A percentile compares a stretch with the other conserved stretches of the same genome.
Evolutionary conservation across 2,329 filamentous ascomycete genomes (phyloP).

Genomic region (Grosmannia huntii): DNA sequence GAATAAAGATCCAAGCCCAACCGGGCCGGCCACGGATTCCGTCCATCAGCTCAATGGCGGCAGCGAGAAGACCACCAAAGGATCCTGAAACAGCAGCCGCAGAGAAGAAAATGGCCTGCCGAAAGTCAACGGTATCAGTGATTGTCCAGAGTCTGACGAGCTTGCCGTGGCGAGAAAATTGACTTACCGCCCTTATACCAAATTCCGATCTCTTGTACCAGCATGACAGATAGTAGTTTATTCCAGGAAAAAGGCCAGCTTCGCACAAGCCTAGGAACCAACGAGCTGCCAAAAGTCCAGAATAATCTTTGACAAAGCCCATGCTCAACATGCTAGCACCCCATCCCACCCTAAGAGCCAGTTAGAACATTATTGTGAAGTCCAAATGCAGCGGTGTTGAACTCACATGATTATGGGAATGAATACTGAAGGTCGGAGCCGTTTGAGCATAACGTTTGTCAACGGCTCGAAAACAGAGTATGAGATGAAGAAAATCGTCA

Average conservation of each 20-base stretch:
- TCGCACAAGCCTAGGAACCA: constrained; percentile 65
- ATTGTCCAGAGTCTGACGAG: not conserved
- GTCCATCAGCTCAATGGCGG: constrained; percentile 54
- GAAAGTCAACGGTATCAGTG: not conserved
- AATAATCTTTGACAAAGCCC: constrained; percentile 52
- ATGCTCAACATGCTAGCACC: constrained; percentile 57
- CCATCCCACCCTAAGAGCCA: constrained; percentile 40
- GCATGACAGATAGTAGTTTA: constrained; percentile 58
- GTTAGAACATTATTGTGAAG: not conserved
- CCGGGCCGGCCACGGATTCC: constrained; percentile 39
- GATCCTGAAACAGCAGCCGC: constrained; percentile 65
- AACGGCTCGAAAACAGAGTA: constrained; percentile 69
- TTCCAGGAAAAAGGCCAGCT: constrained; percentile 60
- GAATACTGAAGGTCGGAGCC: constrained; percentile 62
- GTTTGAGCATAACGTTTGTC: constrained; percentile 72
- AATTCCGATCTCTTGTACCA: constrained; percentile 72
- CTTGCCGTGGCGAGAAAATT: not conserved
- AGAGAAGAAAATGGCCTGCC: constrained; percentile 62
- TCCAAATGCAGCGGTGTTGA: not conserved
- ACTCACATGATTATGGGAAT: constrained; percentile 69
- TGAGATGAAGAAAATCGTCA: constrained; percentile 79
- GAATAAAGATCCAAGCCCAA: constrained; percentile 52
- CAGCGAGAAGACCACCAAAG: constrained; percentile 57
- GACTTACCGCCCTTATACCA: constrained; percentile 44
- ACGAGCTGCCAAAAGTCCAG: constrained; percentile 51